A percentile compares a stretch with the other conserved stretches of the same genome.
These are phyloP conservation scores for Kwoniella heveanensis DNA, from an alignment of 768 basidiomycete genomes.

Conservation along the genomic window DNA sequence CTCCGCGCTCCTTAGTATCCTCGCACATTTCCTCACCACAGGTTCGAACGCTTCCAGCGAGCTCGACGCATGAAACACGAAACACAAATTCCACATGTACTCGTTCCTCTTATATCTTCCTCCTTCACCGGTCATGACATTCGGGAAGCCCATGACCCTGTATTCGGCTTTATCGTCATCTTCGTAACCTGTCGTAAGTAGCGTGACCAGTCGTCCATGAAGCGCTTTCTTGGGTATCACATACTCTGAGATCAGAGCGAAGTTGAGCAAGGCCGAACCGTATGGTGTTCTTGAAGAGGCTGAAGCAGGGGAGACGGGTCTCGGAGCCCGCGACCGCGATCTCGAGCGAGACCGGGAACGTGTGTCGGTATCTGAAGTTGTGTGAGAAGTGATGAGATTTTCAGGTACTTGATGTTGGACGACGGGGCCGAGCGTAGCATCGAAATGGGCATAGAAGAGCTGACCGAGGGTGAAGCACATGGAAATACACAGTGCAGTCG, in stretches of 20 bases:
- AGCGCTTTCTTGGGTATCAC: conserved; percentile 84
- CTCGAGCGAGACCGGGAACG: conserved; percentile 31
- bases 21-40: conserved; percentile 88
- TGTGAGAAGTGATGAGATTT: conserved; percentile 67
- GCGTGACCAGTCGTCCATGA: conserved; percentile 85
- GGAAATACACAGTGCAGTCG: too few relatives aligned
- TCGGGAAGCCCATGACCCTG: conserved; percentile 89
- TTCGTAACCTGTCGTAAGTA: conserved; percentile 63
- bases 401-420: conserved; percentile 94
- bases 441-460: conserved; percentile 91
- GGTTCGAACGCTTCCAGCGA: conserved; percentile 96
- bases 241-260: conserved; percentile 88
- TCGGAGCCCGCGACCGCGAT: conserved; percentile 11
- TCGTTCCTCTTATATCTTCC: conserved; percentile 79
- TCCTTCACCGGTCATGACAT: conserved; percentile 62
- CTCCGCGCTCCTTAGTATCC: conserved; percentile 85
- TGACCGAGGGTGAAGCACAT: conserved; percentile 22
- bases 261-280: conserved; percentile 69
- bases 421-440: conserved; percentile 79
- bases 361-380: conserved; percentile 24
- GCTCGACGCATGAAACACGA: conserved; percentile 88
- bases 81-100: conserved; percentile 92
- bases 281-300: conserved; percentile 18
- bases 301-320: conserved; percentile 6
- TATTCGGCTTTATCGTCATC: conserved; percentile 59